A percentile compares a stretch with the other conserved stretches of the same genome.
phyloP scores from a whole-genome alignment of 2,329 filamentous ascomycete species.

The Scopulariopsis brevicaulis region DNA sequence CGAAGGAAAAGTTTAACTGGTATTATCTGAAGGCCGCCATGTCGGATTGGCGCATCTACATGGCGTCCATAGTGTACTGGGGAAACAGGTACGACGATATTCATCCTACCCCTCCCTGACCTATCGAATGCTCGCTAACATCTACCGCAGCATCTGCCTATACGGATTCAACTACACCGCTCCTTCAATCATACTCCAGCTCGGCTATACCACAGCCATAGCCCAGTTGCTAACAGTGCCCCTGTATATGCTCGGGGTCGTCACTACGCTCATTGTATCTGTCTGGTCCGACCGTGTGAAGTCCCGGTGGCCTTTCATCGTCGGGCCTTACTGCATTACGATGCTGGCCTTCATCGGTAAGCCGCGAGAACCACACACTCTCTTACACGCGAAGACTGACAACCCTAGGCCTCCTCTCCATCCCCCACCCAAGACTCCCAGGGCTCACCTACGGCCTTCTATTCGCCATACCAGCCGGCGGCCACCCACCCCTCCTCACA shows the following conservation, averaged over 20 bases:
- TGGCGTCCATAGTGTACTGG: conserved; percentile 50
- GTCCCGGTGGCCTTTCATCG: conserved; percentile 4
- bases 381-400: too few relatives aligned
- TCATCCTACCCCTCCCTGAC: too few relatives aligned
- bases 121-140: too few relatives aligned
- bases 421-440: conserved; percentile 11
- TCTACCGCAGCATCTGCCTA: conserved; percentile 4
- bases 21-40: conserved; percentile 62
- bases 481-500: conserved; percentile 19
- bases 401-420: conserved; percentile 7
- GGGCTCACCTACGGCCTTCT: not conserved
- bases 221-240: conserved; percentile 10
- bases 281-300: too few relatives aligned
- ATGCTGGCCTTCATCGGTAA: conserved; percentile 6
- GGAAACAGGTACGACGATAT: too few relatives aligned
- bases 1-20: conserved; percentile 67
- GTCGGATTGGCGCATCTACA: conserved; percentile 69
- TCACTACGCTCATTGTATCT: conserved; percentile 5
- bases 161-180: conserved; percentile 5
- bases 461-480: conserved; percentile 8
- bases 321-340: conserved; percentile 6
- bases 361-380: too few relatives aligned
- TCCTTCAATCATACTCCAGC: conserved; percentile 4
- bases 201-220: conserved; percentile 5
- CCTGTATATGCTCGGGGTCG: conserved; percentile 10